Percentiles rank a stretch among this genome's conserved stretches.
Conservation (phyloP, 129 eudicot species). For the Flaveria bidentis region DNA sequence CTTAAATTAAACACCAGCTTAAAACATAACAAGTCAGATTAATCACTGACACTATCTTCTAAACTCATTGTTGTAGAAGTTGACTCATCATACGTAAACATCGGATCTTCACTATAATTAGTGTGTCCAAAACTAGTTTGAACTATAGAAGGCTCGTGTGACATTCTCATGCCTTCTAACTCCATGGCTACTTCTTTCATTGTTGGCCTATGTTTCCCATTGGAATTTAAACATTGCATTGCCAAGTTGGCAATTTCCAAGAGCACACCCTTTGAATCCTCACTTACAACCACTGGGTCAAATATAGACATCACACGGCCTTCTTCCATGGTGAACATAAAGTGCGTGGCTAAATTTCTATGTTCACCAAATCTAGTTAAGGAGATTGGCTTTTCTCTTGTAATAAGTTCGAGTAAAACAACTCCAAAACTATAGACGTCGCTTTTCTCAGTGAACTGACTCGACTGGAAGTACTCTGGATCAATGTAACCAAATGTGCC, state of each 20-base stretch:
- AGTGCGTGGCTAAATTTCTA: conserved; percentile 9
- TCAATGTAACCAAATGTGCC: conserved; percentile 20
- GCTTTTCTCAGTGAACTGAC: conserved; percentile 19
- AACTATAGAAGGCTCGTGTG: neutral
- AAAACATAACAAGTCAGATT: too few species aligned
- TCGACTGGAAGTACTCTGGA: conserved; percentile 14
- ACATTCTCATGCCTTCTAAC: conserved; percentile 12
- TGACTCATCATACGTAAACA: neutral
- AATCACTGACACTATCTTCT: neutral
- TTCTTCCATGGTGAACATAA: conserved; percentile 8
- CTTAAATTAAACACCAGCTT: neutral
- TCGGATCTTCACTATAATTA: neutral
- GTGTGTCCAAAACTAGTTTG: conserved; percentile 1
- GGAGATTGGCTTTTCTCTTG: conserved; percentile 10
- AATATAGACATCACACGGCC: conserved; percentile 6
- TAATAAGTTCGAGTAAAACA: conserved; percentile 3
- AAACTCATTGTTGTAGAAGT: neutral
- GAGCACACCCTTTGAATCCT: conserved; percentile 6
- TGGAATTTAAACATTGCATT: conserved; percentile 15
- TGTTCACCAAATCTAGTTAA: conserved; percentile 19
- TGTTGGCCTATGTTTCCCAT: neutral
- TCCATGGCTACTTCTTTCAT: conserved; percentile 16
- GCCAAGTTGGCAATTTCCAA: conserved; percentile 16
- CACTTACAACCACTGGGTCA: conserved; percentile 4
- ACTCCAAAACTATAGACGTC: conserved; percentile 21